Base-by-base conservation (phyloP, 2,329 filamentous ascomycete species). In the Ophiostoma montium region DNA sequence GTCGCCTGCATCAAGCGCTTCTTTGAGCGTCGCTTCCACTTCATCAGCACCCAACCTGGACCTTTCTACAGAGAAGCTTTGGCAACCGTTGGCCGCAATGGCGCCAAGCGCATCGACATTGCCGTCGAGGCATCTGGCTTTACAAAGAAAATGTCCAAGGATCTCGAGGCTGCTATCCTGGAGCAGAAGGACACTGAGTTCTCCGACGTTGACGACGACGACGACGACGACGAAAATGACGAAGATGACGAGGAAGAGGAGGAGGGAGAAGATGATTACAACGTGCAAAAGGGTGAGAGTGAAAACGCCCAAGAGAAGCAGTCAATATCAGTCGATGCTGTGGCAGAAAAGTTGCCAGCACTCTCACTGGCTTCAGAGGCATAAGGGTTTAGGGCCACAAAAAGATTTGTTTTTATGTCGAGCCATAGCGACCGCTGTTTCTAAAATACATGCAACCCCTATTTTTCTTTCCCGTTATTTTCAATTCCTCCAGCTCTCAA, bases 1-100 rank as follows among this genome's bases (percentile, higher is more conserved):
- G 89, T 98, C 13, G 80, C 86, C 54, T 98, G 94, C 65, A 83
- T 98, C 59, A 96, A 95, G 68, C 80, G 85, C 31, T 98, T 94
- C 64, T 98, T 98, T 61, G 75, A 86, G 60, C 75, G 89, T 19
- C 79, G 87, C 30, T 98, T 95, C 64, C 82, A 87, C 57, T 98
- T 96, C 62, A 80, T 80, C 3, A 83, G 81, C 61, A 84, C 89
- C 35, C 78, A 83, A 53, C 78, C 82, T 0, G 94, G 92, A 0
- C 94, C 92, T 0, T 86, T 84, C 63, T 95, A 88, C 66, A 78
- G 79, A 46, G 84, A 94, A 53, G 86, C 87, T 19, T 84, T 82
- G 61, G 92, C 89, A 64, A 74, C 72, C 1, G 68, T 88, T 47
- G 76, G 77, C 12, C 75, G 76, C 60, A 78, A 80, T 49, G 78